phyloP scores from a whole-genome alignment of 768 basidiomycete species.

The Boletus edulis region DNA sequence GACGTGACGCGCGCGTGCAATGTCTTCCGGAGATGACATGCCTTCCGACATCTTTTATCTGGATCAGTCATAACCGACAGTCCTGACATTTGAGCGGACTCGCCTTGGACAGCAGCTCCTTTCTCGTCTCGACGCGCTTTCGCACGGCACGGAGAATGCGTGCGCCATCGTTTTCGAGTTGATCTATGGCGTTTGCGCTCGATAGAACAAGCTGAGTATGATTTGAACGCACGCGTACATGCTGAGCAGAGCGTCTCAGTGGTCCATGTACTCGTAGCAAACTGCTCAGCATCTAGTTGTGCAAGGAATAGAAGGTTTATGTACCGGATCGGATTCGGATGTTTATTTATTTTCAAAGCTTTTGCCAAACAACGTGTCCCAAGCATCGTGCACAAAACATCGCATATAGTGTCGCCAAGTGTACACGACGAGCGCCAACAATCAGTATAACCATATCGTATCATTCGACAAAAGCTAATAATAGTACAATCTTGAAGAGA shows the following conservation, averaged over 20 bases:
- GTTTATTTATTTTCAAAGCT: constrained; percentile 16
- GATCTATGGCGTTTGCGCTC: constrained; percentile 12
- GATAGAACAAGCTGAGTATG: constrained; percentile 13
- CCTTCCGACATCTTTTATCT: constrained; percentile 50
- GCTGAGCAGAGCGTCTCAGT: constrained; percentile 12
- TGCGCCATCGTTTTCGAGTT: constrained; percentile 43
- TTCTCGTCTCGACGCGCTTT: constrained; percentile 51
- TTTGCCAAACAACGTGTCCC: constrained; percentile 13
- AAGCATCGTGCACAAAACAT: too few relatives aligned
- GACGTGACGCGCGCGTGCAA: constrained; percentile 55
- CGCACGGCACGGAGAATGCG: constrained; percentile 55
- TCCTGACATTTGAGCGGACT: constrained; percentile 1
- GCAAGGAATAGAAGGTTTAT: neutral
- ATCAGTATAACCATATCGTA: too few relatives aligned
- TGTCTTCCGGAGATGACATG: constrained; percentile 54
- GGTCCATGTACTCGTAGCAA: constrained; percentile 13
- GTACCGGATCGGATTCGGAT: neutral
- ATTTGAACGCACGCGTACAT: constrained; percentile 5
- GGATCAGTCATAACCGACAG: neutral
- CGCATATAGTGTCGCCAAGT: too few relatives aligned
- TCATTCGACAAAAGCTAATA: too few relatives aligned
- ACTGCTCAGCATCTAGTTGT: constrained; percentile 8
- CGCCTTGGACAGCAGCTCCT: constrained; percentile 44
- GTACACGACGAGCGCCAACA: too few relatives aligned
- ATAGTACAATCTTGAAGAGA: too few relatives aligned